These are phyloP conservation scores for Oryza longistaminata DNA, from an alignment of 176 grass and related monocot species.

Conservation along the genomic window DNA sequence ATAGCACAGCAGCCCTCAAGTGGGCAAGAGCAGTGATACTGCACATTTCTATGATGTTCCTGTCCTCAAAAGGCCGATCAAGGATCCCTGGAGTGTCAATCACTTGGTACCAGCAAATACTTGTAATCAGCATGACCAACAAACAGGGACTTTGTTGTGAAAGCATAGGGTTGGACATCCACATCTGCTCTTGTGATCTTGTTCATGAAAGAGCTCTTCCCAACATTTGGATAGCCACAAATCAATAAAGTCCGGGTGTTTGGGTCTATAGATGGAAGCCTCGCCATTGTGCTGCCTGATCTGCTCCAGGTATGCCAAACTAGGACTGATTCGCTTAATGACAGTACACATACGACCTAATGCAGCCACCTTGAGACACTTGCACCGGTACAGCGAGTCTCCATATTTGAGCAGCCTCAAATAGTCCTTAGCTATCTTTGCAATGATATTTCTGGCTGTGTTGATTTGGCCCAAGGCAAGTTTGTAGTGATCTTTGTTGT, in stretches of 20 bases:
- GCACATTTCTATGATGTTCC: constrained; percentile 65
- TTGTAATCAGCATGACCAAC: constrained; percentile 89
- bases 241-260: constrained; percentile 63
- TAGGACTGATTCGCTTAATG: constrained; percentile 65
- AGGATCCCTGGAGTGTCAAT: constrained; percentile 88
- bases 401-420: constrained; percentile 75
- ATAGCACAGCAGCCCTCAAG: constrained; percentile 59
- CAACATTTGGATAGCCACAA: constrained; percentile 64
- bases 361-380: constrained; percentile 70
- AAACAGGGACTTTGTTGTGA: constrained; percentile 58
- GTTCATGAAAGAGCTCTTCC: constrained; percentile 72
- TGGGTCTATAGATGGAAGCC: constrained; percentile 77
- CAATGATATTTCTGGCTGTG: constrained; percentile 69
- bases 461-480: constrained; percentile 82
- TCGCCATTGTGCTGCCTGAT: constrained; percentile 72
- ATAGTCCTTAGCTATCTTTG: constrained; percentile 73
- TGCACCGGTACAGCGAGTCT: constrained; percentile 66
- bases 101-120: constrained; percentile 76
- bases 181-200: constrained; percentile 82
- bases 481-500: constrained; percentile 90
- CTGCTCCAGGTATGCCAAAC: constrained; percentile 82
- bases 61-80: constrained; percentile 64
- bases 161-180: constrained; percentile 69
- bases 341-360: constrained; percentile 72
- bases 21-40: constrained; percentile 61